Base-by-base conservation (phyloP, 352 stramenopile genomes). In the Phytopythium mirpurense region DNA sequence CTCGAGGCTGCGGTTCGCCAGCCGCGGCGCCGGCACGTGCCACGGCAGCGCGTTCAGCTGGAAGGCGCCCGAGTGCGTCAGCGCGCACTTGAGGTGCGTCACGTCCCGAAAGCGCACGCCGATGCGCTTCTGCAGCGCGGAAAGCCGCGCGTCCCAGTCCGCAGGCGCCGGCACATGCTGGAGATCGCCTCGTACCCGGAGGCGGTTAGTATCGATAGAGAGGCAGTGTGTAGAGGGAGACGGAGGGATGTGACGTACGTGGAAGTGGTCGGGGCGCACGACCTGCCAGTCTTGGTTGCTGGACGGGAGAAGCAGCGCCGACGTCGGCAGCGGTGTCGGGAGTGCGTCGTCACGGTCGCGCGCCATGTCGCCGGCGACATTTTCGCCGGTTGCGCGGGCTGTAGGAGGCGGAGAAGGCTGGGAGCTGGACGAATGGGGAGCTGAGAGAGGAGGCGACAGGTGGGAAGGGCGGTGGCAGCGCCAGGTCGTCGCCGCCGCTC, bases 1-100 rank as follows among this genome's bases (percentile, higher is more conserved):
- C 60, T 94, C 83, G 19, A 94, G 63, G 61, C 78, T 89, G 29
- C 83, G 79, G 56, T 94, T 94, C 42, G 83, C 87, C 12, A 89
- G 57, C 16, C 83, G 81, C 32, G 87, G 70, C 5, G 74, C 65
- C 2, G 71, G 68, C 7, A 90, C 63, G 12, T 65, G 56, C 1
- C 59, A 29, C 0, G 67, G 64, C 27, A 91, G 57, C 8, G 68
- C 54, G 49, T 70, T 59, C 36, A 68, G 63, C 7, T 63, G 59
- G n/a, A 92, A 63, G 29, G 68, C 73, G n/a, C 83, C 82, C 46
- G 90, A 81, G 49, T 94, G 83, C 9, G 77, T 86, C 32, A 92
- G 54, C 48, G 83, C 81, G 46, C 78, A 86, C 59, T 86, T 70
- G 18, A 94, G 57, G 19, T 85, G 63, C 26, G 69, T 56, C 15